These are phyloP conservation scores for Fusarium xyrophilum DNA, from an alignment of 2,329 filamentous ascomycete species.

Conservation along the genomic window DNA sequence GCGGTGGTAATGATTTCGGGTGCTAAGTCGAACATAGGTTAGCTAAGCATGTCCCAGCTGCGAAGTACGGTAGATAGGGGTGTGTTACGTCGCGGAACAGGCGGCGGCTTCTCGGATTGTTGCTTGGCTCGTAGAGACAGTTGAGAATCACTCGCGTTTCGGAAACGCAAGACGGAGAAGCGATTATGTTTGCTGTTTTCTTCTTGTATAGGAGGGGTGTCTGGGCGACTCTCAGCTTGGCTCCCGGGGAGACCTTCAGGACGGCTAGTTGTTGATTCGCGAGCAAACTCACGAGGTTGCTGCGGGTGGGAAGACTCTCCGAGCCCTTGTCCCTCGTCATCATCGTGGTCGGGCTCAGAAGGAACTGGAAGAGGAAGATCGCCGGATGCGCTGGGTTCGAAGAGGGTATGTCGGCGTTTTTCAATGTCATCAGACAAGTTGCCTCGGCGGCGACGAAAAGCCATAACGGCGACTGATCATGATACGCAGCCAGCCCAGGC, in stretches of 20 bases:
- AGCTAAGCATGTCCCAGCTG: constrained; percentile 12
- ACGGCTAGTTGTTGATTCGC: constrained; percentile 17
- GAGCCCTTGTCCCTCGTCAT: constrained; percentile 28
- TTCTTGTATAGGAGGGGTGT: constrained; percentile 61
- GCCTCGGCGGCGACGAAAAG: constrained; percentile 67
- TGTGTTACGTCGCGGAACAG: constrained; percentile 63
- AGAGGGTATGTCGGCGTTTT: constrained; percentile 60
- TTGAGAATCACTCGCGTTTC: constrained; percentile 93
- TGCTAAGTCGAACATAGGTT: constrained; percentile 51
- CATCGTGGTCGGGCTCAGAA: constrained; percentile 31
- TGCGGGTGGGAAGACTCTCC: constrained; percentile 32
- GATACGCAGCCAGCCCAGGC: constrained; percentile 43
- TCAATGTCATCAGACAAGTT: constrained; percentile 66
- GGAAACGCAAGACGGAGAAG: constrained; percentile 79
- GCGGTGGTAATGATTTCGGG: constrained; percentile 89
- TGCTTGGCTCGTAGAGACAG: constrained; percentile 77
- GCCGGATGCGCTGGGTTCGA: constrained; percentile 43
- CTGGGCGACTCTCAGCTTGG: constrained; percentile 44
- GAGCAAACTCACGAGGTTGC: constrained; percentile 38
- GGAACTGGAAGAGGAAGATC: constrained; percentile 39
- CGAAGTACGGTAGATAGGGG: constrained; percentile 8
- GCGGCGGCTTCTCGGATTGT: constrained; percentile 65
- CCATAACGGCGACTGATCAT: constrained; percentile 58
- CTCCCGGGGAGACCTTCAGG: constrained; percentile 7
- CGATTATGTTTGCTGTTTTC: constrained; percentile 64